These are phyloP conservation scores for Mycena venus DNA, from an alignment of 768 basidiomycete species.

Conservation along the genomic window DNA sequence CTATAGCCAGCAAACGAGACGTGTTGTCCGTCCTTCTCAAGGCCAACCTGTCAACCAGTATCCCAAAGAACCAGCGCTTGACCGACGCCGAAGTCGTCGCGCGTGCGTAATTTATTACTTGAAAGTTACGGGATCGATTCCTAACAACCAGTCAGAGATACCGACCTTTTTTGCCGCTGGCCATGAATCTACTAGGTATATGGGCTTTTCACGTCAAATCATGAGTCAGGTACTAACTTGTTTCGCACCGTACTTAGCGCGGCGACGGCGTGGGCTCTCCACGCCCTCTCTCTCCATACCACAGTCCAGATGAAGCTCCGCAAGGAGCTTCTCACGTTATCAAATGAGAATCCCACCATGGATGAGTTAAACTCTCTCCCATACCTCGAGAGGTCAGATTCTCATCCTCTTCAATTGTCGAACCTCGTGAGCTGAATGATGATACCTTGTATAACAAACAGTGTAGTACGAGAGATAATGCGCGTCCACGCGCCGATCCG, in stretches of 20 bases:
- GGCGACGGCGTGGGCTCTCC: slow-evolving; percentile 58
- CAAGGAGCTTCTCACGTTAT: slow-evolving; percentile 53
- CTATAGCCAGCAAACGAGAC: slow-evolving; percentile 54
- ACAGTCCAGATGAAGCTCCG: slow-evolving; percentile 58
- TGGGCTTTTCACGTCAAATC: neutral
- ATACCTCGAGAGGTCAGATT: slow-evolving; percentile 52
- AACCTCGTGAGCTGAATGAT: neutral
- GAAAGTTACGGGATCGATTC: neutral
- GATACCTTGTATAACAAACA: neutral
- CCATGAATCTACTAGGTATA: slow-evolving; percentile 25
- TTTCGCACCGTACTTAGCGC: too few relatives aligned
- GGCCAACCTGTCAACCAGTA: slow-evolving; percentile 64
- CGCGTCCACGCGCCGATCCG: slow-evolving; percentile 69
- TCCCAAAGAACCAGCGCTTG: slow-evolving; percentile 56
- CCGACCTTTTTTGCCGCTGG: slow-evolving; percentile 58
- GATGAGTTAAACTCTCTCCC: slow-evolving; percentile 53
- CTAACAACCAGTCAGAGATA: slow-evolving; percentile 40
- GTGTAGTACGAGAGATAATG: slow-evolving; percentile 69
- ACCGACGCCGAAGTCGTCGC: slow-evolving; percentile 63
- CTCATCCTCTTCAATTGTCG: neutral
- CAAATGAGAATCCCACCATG: slow-evolving; percentile 54
- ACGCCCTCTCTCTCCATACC: slow-evolving; percentile 51
- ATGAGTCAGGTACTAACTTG: too few relatives aligned
- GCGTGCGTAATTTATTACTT: slow-evolving; percentile 11
- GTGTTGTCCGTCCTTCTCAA: slow-evolving; percentile 61